Conservation (phyloP, 345 rosid species). For the Eucalyptus curtisii region DNA sequence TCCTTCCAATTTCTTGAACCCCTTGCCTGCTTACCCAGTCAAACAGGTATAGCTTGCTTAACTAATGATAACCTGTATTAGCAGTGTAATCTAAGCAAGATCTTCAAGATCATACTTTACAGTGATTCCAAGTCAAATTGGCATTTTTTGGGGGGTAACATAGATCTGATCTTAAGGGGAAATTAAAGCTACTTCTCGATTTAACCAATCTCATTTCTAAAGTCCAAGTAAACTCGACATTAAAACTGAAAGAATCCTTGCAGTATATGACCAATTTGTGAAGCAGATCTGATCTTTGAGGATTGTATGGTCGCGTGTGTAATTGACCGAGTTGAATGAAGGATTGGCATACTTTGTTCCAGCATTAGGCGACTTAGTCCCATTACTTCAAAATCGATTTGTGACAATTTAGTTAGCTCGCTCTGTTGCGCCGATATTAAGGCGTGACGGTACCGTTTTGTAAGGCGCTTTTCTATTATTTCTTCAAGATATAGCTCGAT, state of each 20-base stretch:
- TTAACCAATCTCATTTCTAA: neutral
- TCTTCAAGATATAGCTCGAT: no score
- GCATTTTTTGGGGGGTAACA: neutral
- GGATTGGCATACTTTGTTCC: neutral
- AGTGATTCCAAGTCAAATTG: neutral
- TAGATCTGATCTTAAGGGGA: neutral
- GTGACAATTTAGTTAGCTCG: neutral
- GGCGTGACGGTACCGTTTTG: neutral
- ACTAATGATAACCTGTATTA: neutral
- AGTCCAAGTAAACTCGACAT: neutral
- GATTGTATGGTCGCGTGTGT: neutral
- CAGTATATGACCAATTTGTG: neutral
- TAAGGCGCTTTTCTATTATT: rapidly evolving
- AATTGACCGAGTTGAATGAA: neutral
- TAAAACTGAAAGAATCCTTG: neutral
- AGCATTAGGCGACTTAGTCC: neutral
- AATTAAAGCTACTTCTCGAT: neutral
- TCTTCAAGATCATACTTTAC: neutral
- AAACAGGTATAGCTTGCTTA: constrained; percentile 16
- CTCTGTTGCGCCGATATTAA: neutral
- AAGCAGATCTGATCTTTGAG: neutral
- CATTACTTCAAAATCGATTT: neutral
- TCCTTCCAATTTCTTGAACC: constrained; percentile 29
- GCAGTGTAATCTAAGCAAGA: neutral
- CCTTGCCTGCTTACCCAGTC: constrained; percentile 49